A percentile compares a stretch with the other conserved stretches of the same genome.
Evolutionary conservation across 352 stramenopile species (phyloP).

Genomic region (Phytophthora melonis): DNA sequence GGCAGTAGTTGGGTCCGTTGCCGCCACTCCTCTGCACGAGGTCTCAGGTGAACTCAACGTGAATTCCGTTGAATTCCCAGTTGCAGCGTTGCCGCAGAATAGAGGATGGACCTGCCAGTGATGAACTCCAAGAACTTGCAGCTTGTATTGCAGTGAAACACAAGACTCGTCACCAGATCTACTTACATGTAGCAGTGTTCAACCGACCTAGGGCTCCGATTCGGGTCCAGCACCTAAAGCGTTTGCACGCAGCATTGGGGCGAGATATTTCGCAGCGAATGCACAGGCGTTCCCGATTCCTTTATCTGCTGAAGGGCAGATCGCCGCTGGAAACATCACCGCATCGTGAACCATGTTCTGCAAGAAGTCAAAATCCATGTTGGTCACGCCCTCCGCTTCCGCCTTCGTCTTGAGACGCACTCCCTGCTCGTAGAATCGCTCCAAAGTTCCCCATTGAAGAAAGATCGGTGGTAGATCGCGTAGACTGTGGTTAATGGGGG

Average conservation of each 20-base stretch:
- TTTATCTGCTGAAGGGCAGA: conserved; percentile 11
- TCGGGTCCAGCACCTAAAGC: too few relatives aligned
- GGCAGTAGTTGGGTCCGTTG: too few relatives aligned
- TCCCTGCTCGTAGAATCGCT: conserved; percentile 17
- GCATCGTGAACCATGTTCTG: conserved; percentile 25
- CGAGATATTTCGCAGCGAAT: conserved; percentile 34
- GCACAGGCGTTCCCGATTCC: conserved; percentile 17
- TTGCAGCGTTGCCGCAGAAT: too few relatives aligned
- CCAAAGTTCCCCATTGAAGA: conserved; percentile 16
- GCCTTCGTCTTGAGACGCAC: conserved; percentile 24
- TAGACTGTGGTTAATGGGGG: conserved; percentile 23
- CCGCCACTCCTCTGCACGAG: too few relatives aligned
- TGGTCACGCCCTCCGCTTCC: conserved; percentile 19
- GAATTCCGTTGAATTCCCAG: too few relatives aligned
- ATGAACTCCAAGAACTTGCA: too few relatives aligned
- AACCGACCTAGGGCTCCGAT: too few relatives aligned
- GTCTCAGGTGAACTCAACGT: too few relatives aligned
- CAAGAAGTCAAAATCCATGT: conserved; percentile 27
- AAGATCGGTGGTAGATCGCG: conserved; percentile 17
- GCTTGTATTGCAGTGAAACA: too few relatives aligned
- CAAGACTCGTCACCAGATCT: too few relatives aligned
- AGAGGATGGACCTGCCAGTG: too few relatives aligned
- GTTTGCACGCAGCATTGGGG: conserved; percentile 9
- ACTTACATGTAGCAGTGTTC: too few relatives aligned
- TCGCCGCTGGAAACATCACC: conserved; percentile 22